These are phyloP conservation scores for Apophysomyces trapeziformis DNA, from an alignment of 371 early-diverging fungal genomes.

Conservation along the genomic window DNA sequence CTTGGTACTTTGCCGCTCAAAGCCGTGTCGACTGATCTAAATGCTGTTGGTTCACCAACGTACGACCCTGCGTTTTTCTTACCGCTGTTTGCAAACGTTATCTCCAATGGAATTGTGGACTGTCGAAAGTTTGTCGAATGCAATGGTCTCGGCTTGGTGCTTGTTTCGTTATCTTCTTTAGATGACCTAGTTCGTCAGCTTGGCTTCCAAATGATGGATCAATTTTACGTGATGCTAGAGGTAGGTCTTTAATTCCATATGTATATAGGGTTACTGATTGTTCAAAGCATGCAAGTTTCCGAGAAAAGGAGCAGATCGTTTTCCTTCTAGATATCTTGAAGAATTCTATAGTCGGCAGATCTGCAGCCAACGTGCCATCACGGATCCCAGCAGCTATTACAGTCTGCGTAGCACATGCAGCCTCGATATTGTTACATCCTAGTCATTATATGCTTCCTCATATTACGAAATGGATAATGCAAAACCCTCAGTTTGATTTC, in stretches of 20 bases:
- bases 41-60: neutral
- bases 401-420: slow-evolving; percentile 69
- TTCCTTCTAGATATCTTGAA: slow-evolving; percentile 69
- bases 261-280: neutral
- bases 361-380: slow-evolving; percentile 44
- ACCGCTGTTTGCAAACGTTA: slow-evolving; percentile 67
- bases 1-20: slow-evolving; percentile 22
- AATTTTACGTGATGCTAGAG: slow-evolving; percentile 62
- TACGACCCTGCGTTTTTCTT: slow-evolving; percentile 79
- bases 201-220: slow-evolving; percentile 71
- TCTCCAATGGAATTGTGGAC: slow-evolving; percentile 62
- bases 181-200: slow-evolving; percentile 59
- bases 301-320: slow-evolving; percentile 68
- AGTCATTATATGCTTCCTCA: slow-evolving; percentile 78
- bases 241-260: slow-evolving; percentile 33
- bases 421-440: slow-evolving; percentile 68
- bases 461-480: slow-evolving; percentile 74
- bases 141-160: slow-evolving; percentile 70
- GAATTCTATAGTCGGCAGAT: slow-evolving; percentile 66
- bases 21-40: slow-evolving; percentile 14
- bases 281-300: slow-evolving; percentile 46
- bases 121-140: slow-evolving; percentile 69
- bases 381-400: slow-evolving; percentile 71
- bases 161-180: slow-evolving; percentile 64
- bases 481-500: slow-evolving; percentile 72